Conservation (phyloP, 1,284 basidiomycete species). For the Acaromyces ingoldii region DNA sequence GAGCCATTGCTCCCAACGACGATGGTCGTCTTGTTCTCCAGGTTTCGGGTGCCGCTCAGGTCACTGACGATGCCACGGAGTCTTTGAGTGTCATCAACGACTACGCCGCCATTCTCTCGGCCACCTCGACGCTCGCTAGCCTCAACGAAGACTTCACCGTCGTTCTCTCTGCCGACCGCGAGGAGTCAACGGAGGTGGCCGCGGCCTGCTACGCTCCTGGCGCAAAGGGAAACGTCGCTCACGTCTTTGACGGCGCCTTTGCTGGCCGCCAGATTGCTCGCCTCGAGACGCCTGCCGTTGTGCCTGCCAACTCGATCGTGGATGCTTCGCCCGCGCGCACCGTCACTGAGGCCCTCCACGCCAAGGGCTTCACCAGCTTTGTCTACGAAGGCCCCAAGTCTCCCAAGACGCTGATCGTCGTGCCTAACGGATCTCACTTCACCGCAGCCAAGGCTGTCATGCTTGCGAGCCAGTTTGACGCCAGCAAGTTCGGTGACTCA, state of each 20-base stretch:
- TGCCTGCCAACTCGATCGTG: conserved; percentile 35
- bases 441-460: conserved; percentile 39
- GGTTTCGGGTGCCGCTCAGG: conserved; percentile 44
- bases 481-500: conserved; percentile 21
- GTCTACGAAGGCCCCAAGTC: conserved; percentile 42
- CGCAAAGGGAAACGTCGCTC: conserved; percentile 32
- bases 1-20: conserved; percentile 15
- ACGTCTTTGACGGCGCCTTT: conserved; percentile 50
- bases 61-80: conserved; percentile 17
- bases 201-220: conserved; percentile 39
- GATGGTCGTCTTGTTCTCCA: conserved; percentile 44
- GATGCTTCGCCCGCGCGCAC: conserved; percentile 75
- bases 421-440: conserved; percentile 45
- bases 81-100: conserved; percentile 42
- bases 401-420: conserved; percentile 39
- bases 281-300: conserved; percentile 28
- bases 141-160: conserved; percentile 40
- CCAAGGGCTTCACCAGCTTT: conserved; percentile 25
- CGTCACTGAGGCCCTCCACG: conserved; percentile 12
- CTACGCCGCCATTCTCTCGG: conserved; percentile 44
- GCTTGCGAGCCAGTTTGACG: conserved; percentile 24
- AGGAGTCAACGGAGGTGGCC: conserved; percentile 45
- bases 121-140: conserved; percentile 26
- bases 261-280: conserved; percentile 38
- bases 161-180: conserved; percentile 38